Conservation (phyloP, 192 early-diverging fungal species). For the Coemansia sp. region DNA sequence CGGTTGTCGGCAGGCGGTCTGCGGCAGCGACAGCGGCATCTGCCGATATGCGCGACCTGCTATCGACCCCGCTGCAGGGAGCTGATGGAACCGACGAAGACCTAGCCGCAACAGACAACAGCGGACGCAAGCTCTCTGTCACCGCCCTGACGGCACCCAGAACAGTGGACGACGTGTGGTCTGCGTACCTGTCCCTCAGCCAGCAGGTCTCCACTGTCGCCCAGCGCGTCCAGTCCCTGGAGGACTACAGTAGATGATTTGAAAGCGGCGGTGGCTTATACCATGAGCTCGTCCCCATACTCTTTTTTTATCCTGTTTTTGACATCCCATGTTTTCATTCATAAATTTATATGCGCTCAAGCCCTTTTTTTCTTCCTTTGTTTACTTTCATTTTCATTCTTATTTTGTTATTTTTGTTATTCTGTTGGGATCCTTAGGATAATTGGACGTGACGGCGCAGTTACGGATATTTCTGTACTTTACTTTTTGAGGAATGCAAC, state of each 20-base stretch:
- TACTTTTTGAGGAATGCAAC: neutral
- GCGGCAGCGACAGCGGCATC: neutral
- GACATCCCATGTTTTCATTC: too few relatives aligned
- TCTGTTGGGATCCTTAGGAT: too few relatives aligned
- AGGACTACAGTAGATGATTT: constrained; percentile 1
- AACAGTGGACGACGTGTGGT: constrained; percentile 41
- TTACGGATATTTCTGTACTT: neutral
- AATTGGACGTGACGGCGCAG: too few relatives aligned
- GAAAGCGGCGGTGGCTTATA: too few relatives aligned
- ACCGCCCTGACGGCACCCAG: constrained; percentile 35
- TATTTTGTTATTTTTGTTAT: neutral
- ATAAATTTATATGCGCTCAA: too few relatives aligned
- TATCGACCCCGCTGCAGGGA: neutral
- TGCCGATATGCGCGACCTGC: constrained; percentile 12
- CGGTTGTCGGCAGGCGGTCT: neutral
- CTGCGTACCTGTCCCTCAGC: constrained; percentile 37
- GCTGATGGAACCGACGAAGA: constrained; percentile 13
- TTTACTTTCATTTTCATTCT: constrained; percentile 9
- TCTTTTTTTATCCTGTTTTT: neutral
- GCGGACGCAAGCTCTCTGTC: constrained; percentile 16
- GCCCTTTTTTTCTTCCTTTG: too few relatives aligned
- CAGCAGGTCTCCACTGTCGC: constrained; percentile 36
- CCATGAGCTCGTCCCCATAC: neutral
- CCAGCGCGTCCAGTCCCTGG: constrained; percentile 29
- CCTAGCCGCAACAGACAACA: neutral